Evolutionary conservation across 140 eudicot species (phyloP), one percentile per base, ranked within the genome.

Genomic region (Oenanthe javanica): DNA sequence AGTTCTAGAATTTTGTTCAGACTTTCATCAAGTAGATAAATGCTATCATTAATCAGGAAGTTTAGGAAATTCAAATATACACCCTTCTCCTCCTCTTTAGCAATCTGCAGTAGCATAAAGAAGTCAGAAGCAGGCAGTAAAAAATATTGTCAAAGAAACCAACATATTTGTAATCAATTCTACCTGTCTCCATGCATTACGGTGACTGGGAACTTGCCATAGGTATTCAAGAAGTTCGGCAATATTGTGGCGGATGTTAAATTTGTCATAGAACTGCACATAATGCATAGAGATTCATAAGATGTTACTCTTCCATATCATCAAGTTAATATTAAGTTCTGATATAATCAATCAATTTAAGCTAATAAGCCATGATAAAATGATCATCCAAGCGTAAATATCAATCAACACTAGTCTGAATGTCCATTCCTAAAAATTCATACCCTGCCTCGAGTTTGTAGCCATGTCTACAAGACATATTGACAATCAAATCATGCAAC

Each of bases 31-130:
- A 95, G 96, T 71, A 95, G 97, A 84, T 84, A 95, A 75, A 95
- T 95, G 81, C 99, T 92, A 81, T 95, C 99, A 73, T 95, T 95
- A 38, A 95, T 88, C 85, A 95, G 79, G 83, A 95, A 95, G 88
- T 95, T 95, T 80, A 95, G 84, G 77, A 95, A 95, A 86, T 92
- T 95, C 81, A 95, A 83, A 59, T 95, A 95, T 72, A 92, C 96
- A 55, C 99, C 99, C 97, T 90, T 92, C 83, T 95, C 99, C 87
- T 95, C 99, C 84, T 90, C 97, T 91, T 89, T 95, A 1, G 99
- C 99, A 81, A 95, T 95, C 99, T 95, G 93, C 27, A 77, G 83
- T 40, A 55, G 78, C 46, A 77, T 43, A 69, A 74, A 64, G 43
- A 50, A 16, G 10, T 75, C 59, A 14, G 36, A 67, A 6, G 9